Conservation (phyloP, 352 stramenopile genomes). For the Globisporangium paroecandrum region DNA sequence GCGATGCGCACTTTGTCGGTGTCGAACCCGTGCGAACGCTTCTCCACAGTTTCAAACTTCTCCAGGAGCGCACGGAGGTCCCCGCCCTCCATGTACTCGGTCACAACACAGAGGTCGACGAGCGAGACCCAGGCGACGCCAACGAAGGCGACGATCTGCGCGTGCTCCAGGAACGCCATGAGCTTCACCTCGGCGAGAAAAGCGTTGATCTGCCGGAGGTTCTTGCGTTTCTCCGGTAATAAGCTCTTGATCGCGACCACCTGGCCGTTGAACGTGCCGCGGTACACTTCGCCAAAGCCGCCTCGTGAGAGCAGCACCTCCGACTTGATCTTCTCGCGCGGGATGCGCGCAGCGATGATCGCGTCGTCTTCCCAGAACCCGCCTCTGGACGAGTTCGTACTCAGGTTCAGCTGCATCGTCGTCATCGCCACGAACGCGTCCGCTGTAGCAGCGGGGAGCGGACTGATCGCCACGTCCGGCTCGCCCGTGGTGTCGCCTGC, state of each 20-base stretch:
- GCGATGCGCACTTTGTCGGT: constrained; percentile 52
- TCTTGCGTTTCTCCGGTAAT: constrained; percentile 28
- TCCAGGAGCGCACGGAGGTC: constrained; percentile 32
- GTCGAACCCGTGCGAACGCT: constrained; percentile 33
- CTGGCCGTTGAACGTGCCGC: constrained; percentile 32
- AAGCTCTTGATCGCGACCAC: constrained; percentile 49
- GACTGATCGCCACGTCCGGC: neutral
- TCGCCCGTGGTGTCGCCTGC: neutral
- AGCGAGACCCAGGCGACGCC: constrained; percentile 42
- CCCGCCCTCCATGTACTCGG: constrained; percentile 44
- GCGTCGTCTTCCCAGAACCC: constrained; percentile 37
- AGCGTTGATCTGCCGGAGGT: constrained; percentile 29
- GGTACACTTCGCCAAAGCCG: constrained; percentile 48
- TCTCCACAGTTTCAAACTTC: constrained; percentile 25
- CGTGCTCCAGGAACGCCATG: constrained; percentile 37
- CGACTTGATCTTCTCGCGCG: constrained; percentile 27
- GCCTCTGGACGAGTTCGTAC: constrained; percentile 2
- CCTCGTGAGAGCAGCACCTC: constrained; percentile 28
- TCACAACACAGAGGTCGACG: constrained; percentile 33
- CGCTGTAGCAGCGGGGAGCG: neutral
- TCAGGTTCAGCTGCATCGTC: constrained; percentile 10
- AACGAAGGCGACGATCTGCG: constrained; percentile 38
- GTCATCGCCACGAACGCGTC: neutral
- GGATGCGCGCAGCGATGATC: constrained; percentile 35
- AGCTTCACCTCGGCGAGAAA: constrained; percentile 52